Percentiles rank a stretch among this genome's conserved stretches.
Evolutionary conservation across 352 stramenopile species (phyloP).

Genomic region (Pythium aphanidermatum): DNA sequence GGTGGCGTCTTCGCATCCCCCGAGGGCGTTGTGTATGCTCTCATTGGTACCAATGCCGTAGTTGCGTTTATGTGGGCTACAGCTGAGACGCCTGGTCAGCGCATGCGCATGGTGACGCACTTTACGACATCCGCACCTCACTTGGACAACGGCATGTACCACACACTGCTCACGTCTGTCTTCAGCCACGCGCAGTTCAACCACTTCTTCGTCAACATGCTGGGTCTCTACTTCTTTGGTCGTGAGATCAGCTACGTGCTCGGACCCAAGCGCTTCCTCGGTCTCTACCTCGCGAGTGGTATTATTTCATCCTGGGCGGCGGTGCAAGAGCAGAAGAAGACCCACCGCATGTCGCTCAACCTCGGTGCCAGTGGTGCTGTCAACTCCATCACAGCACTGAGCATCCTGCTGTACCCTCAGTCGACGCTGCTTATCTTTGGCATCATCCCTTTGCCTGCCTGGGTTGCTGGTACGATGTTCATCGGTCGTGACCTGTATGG

Average conservation of each 20-base stretch:
- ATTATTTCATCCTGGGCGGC: slow-evolving; percentile 56
- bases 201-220: slow-evolving; percentile 66
- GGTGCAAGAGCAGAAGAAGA: slow-evolving; percentile 51
- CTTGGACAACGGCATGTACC: slow-evolving; percentile 49
- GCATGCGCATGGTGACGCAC: slow-evolving; percentile 58
- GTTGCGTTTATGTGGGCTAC: slow-evolving; percentile 58
- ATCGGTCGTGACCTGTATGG: slow-evolving; percentile 71
- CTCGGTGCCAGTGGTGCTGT: slow-evolving; percentile 71
- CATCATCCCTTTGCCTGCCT: slow-evolving; percentile 68
- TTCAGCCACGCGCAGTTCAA: slow-evolving; percentile 60
- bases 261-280: slow-evolving; percentile 58
- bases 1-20: slow-evolving; percentile 8
- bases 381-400: slow-evolving; percentile 73
- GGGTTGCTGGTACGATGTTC: slow-evolving; percentile 60
- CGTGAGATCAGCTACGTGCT: slow-evolving; percentile 63
- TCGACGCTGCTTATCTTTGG: slow-evolving; percentile 72
- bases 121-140: slow-evolving; percentile 76
- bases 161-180: slow-evolving; percentile 66
- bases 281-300: slow-evolving; percentile 64
- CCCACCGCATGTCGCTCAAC: slow-evolving; percentile 39
- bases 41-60: slow-evolving; percentile 49
- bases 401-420: slow-evolving; percentile 61
- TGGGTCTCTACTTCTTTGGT: slow-evolving; percentile 76
- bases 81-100: slow-evolving; percentile 34
- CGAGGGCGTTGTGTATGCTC: slow-evolving; percentile 38